These are phyloP conservation scores for Naganishia vaughanmartiniae DNA, from an alignment of 768 basidiomycete genomes.

Conservation along the genomic window DNA sequence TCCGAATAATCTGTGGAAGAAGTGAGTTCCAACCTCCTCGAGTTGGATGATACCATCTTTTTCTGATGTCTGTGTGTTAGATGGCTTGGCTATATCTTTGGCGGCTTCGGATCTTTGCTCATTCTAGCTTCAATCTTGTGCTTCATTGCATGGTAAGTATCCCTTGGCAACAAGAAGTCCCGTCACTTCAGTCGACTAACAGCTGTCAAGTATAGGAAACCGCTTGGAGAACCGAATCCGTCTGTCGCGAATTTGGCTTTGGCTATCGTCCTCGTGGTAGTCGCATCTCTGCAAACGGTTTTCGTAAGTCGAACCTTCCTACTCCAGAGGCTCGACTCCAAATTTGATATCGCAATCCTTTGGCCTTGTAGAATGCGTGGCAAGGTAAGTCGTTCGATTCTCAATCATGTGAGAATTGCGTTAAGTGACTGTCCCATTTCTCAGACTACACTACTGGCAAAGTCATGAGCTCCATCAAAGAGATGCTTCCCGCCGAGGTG, in stretches of 20 bases:
- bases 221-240: slow-evolving; percentile 62
- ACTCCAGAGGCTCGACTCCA: background rate
- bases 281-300: slow-evolving; percentile 43
- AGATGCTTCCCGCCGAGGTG: slow-evolving; percentile 50
- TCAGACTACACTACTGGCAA: slow-evolving; percentile 60
- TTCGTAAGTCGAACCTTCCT: slow-evolving; percentile 27
- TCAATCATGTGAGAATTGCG: too few species aligned
- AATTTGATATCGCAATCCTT: background rate
- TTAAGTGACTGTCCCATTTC: slow-evolving; percentile 32
- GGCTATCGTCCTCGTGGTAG: slow-evolving; percentile 60
- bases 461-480: slow-evolving; percentile 63
- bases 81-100: slow-evolving; percentile 59
- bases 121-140: slow-evolving; percentile 61
- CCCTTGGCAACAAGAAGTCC: background rate
- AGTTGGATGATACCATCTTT: background rate
- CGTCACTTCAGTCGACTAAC: background rate
- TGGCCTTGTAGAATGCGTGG: slow-evolving; percentile 7
- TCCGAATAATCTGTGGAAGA: slow-evolving; percentile 57
- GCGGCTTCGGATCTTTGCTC: slow-evolving; percentile 63
- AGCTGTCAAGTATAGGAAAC: slow-evolving; percentile 56
- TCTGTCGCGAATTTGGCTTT: slow-evolving; percentile 62
- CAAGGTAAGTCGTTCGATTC: slow-evolving; percentile 5
- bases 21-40: slow-evolving; percentile 39
- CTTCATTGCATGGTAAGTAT: slow-evolving; percentile 57
- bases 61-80: slow-evolving; percentile 27